A percentile compares a stretch with the other conserved stretches of the same genome.
phyloP scores from a whole-genome alignment of 1,284 basidiomycete species.

The Phellopilus nigrolimitatus region DNA sequence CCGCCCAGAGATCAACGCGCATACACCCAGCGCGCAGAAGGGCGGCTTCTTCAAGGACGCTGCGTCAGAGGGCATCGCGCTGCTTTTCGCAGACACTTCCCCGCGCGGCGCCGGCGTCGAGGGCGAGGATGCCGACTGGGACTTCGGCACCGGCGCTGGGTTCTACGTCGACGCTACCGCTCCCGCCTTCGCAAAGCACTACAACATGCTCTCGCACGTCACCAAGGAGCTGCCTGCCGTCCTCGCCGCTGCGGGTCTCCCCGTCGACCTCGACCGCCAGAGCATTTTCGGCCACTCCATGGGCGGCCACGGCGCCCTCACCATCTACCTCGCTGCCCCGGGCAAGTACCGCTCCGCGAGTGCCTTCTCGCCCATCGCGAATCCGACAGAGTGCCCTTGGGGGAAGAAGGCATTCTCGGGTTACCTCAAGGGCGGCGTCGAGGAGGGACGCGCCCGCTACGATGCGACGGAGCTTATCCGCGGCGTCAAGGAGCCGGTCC shows the following conservation, averaged over 20 bases:
- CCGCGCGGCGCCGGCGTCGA: constrained; percentile 89
- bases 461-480: constrained; percentile 85
- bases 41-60: constrained; percentile 81
- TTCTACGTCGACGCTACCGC: constrained; percentile 91
- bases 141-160: constrained; percentile 61
- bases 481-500: constrained; percentile 59
- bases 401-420: constrained; percentile 89
- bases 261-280: constrained; percentile 62
- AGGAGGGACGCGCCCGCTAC: constrained; percentile 71
- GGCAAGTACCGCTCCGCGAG: constrained; percentile 85
- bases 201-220: constrained; percentile 88
- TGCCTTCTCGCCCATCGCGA: constrained; percentile 89
- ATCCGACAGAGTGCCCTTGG: constrained; percentile 88
- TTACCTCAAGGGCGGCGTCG: constrained; percentile 78
- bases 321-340: constrained; percentile 76
- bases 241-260: constrained; percentile 64
- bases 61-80: constrained; percentile 77
- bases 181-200: constrained; percentile 75
- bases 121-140: constrained; percentile 83
- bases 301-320: constrained; percentile 96
- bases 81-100: constrained; percentile 95
- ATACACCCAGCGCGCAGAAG: constrained; percentile 69
- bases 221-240: constrained; percentile 78
- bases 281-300: constrained; percentile 85
- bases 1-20: not conserved